phyloP scores from a whole-genome alignment of 441 rosid species.

The Pelargonium cotyledonis region DNA sequence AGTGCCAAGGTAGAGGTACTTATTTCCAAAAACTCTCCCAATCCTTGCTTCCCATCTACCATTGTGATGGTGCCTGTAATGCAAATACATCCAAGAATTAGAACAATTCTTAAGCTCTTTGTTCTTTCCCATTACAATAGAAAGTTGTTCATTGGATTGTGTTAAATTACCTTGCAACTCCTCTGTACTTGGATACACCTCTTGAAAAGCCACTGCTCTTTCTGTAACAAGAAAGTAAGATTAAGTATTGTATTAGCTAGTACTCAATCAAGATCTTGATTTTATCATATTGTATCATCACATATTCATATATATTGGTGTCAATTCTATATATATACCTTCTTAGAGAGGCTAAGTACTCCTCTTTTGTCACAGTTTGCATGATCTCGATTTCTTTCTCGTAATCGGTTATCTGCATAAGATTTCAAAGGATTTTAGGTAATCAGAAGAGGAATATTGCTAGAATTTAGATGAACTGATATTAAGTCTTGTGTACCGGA shows the following conservation, averaged over 20 bases:
- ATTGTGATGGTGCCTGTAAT: conserved; percentile 61
- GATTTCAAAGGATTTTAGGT: background rate
- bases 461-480: background rate
- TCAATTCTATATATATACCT: conserved; percentile 35
- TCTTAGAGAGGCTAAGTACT: conserved; percentile 52
- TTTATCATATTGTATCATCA: background rate
- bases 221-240: conserved; percentile 23
- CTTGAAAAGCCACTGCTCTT: conserved; percentile 70
- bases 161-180: conserved; percentile 51
- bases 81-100: too few relatives aligned
- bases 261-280: background rate
- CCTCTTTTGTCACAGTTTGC: conserved; percentile 45
- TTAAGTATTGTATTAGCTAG: background rate
- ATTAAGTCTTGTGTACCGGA: conserved; percentile 11
- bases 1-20: conserved; percentile 66
- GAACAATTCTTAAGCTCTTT: too few relatives aligned
- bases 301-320: background rate
- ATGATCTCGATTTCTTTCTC: conserved; percentile 45
- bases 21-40: conserved; percentile 65
- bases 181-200: conserved; percentile 65
- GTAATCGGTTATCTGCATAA: conserved; percentile 43
- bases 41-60: conserved; percentile 30
- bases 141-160: background rate
- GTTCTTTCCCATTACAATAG: background rate
- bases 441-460: background rate